Evolutionary conservation across 2,329 filamentous ascomycete species (phyloP).

Genomic region (Tolypocladium tropicale): DNA sequence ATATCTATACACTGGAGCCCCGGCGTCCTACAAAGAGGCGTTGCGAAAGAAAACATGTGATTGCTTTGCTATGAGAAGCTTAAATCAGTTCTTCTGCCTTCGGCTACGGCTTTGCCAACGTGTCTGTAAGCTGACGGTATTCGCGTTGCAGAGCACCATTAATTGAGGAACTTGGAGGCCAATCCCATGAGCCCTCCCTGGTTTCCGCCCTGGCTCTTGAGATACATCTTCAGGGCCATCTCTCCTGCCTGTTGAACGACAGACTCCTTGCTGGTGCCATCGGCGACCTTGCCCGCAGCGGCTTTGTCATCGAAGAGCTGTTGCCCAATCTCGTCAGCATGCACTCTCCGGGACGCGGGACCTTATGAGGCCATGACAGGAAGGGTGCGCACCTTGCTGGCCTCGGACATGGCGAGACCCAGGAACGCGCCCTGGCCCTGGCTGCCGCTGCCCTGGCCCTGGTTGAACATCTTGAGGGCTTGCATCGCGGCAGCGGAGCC

Average conservation of each 20-base stretch:
- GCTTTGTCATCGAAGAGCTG: constrained; percentile 52
- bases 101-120: neutral
- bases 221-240: constrained; percentile 83
- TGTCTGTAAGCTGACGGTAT: neutral
- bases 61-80: neutral
- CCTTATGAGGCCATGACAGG: too few species aligned
- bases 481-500: constrained; percentile 73
- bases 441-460: constrained; percentile 35
- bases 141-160: neutral
- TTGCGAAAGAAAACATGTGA: neutral
- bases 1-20: too few species aligned
- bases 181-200: constrained; percentile 32
- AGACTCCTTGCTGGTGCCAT: constrained; percentile 65
- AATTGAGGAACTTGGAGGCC: constrained; percentile 35
- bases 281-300: constrained; percentile 39
- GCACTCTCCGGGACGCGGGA: neutral
- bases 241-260: constrained; percentile 71
- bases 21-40: neutral
- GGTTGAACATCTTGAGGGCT: constrained; percentile 69
- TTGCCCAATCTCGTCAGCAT: neutral
- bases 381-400: constrained; percentile 51
- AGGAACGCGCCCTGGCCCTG: constrained; percentile 68
- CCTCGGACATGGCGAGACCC: constrained; percentile 79
- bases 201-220: constrained; percentile 58
- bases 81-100: too few species aligned